A percentile compares a stretch with the other conserved stretches of the same genome.
Conservation (phyloP, 2,329 filamentous ascomycete genomes). For the Colletotrichum higginsianum region DNA sequence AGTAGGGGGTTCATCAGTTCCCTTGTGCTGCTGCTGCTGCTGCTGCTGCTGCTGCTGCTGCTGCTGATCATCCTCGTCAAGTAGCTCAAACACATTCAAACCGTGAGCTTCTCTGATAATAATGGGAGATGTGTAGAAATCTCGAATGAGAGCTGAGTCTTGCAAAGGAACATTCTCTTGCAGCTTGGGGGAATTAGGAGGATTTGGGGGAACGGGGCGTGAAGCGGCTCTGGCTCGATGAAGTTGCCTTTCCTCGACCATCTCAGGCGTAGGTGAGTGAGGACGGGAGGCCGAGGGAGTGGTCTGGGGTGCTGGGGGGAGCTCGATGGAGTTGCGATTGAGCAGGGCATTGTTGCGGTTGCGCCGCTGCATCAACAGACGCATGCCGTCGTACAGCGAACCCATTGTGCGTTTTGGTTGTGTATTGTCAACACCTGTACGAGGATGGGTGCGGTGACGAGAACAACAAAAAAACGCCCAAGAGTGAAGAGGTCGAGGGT, state of each 20-base stretch:
- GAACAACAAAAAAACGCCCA: neutral
- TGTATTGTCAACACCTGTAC: neutral
- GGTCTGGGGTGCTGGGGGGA: constrained; percentile 33
- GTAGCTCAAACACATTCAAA: neutral
- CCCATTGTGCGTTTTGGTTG: constrained; percentile 13
- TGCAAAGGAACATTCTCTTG: constrained; percentile 12
- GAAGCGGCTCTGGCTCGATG: constrained; percentile 36
- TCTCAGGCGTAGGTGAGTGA: constrained; percentile 18
- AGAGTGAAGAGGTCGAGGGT: neutral
- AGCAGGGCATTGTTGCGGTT: constrained; percentile 27
- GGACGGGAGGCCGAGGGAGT: constrained; percentile 34
- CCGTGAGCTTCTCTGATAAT: constrained; percentile 29
- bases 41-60: neutral
- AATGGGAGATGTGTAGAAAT: constrained; percentile 31
- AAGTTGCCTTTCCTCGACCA: constrained; percentile 24
- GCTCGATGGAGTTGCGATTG: constrained; percentile 34
- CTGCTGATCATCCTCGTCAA: constrained; percentile 7
- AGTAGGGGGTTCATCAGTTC: constrained; percentile 22
- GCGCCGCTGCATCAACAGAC: constrained; percentile 30
- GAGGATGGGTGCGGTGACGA: neutral
- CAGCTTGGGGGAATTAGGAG: constrained; percentile 35
- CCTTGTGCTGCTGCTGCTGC: neutral
- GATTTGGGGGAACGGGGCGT: constrained; percentile 34
- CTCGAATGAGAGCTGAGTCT: constrained; percentile 24
- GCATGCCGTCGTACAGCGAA: constrained; percentile 31